A percentile compares a stretch with the other conserved stretches of the same genome.
Conservation (phyloP, 2,329 filamentous ascomycete species). For the Arthrobotrys sinensis region DNA sequence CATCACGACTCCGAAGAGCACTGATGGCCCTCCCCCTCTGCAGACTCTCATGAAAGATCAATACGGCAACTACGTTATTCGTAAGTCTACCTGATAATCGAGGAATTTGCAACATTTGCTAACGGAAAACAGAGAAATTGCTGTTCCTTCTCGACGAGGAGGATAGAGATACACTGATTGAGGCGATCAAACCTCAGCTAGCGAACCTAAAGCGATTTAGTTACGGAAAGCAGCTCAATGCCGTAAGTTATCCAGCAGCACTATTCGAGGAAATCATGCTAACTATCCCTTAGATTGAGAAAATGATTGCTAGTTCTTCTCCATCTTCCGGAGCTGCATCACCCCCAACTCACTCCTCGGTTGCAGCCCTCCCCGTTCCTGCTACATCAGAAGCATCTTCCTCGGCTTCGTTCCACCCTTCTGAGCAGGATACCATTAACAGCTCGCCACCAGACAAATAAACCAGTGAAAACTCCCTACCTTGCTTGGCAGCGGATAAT, state of each 20-base stretch:
- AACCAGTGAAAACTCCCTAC: neutral
- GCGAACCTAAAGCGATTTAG: constrained; percentile 76
- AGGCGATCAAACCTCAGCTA: constrained; percentile 77
- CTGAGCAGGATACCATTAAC: constrained; percentile 57
- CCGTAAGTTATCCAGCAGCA: constrained; percentile 64
- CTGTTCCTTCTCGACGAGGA: constrained; percentile 75
- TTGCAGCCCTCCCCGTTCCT: constrained; percentile 47
- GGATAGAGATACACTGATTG: constrained; percentile 75
- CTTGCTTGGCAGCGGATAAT: neutral
- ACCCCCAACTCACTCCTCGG: constrained; percentile 53
- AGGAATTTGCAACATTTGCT: neutral
- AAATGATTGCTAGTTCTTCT: constrained; percentile 55
- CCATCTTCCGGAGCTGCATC: constrained; percentile 56
- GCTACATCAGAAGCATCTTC: constrained; percentile 50
- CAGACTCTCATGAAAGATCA: constrained; percentile 87
- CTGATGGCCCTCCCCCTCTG: constrained; percentile 80
- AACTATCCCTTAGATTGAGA: constrained; percentile 48
- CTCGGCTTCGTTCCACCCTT: constrained; percentile 55
- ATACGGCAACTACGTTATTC: constrained; percentile 96
- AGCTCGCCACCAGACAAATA: constrained; percentile 61
- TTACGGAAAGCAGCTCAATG: constrained; percentile 77
- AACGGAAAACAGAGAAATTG: constrained; percentile 79
- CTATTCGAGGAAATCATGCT: neutral
- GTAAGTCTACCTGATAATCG: constrained; percentile 73
- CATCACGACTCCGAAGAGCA: constrained; percentile 72